These are phyloP conservation scores for Dichotomocladium elegans DNA, from an alignment of 371 early-diverging fungal species.

Conservation along the genomic window DNA sequence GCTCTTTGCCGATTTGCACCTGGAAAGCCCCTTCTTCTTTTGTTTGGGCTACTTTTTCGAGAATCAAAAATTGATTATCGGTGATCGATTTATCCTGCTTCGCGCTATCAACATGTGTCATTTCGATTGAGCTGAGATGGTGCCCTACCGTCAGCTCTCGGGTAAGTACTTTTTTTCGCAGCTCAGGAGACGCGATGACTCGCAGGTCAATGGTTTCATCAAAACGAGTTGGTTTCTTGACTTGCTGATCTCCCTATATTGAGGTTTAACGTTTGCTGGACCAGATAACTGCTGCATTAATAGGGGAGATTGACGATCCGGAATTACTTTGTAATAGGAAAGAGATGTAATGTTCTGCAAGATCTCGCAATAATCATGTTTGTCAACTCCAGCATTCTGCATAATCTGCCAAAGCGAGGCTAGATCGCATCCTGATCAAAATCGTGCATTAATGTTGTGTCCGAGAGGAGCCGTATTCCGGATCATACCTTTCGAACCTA, in stretches of 20 bases:
- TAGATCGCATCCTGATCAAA: background rate
- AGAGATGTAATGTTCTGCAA: no score
- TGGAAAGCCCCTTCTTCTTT: background rate
- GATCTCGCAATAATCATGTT: no score
- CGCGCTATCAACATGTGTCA: background rate
- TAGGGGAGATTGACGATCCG: no score
- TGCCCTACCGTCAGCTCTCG: background rate
- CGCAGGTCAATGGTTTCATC: no score
- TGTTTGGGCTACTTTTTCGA: background rate
- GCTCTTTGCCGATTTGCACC: background rate
- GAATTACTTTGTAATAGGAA: no score
- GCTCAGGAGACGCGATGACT: background rate
- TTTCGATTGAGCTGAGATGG: background rate
- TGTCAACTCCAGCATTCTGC: no score
- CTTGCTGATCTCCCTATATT: no score
- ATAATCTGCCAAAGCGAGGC: background rate
- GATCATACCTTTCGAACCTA: background rate
- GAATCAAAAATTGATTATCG: background rate
- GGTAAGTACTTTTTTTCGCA: background rate
- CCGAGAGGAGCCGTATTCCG: no score
- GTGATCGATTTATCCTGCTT: background rate
- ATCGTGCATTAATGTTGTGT: no score
- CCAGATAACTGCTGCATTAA: no score
- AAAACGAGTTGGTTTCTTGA: no score
- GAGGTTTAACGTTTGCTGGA: no score